phyloP scores from a whole-genome alignment of 192 early-diverging fungal genomes.

The Backusella tuberculispora region DNA sequence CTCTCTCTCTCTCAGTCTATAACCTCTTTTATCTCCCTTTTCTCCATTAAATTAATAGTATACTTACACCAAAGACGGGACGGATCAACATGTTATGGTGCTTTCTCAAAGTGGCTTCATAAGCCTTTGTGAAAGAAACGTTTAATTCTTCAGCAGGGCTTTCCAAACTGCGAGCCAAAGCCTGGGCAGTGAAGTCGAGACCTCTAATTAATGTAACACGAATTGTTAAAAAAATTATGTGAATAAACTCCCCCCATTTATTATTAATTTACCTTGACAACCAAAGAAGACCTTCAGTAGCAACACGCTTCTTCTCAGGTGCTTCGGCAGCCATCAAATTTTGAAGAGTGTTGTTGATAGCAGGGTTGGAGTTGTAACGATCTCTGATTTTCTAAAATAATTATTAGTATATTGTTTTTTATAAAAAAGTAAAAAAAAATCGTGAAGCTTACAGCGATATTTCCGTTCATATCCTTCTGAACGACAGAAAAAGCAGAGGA shows the following conservation, averaged over 20 bases:
- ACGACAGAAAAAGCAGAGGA: constrained; percentile 82
- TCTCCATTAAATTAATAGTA: background rate
- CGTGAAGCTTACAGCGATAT: constrained; percentile 70
- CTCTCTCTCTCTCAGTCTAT: background rate
- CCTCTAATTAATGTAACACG: constrained; percentile 52
- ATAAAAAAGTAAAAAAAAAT: background rate
- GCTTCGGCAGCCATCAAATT: constrained; percentile 76
- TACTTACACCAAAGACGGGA: constrained; percentile 66
- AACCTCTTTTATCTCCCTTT: background rate
- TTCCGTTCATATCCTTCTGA: constrained; percentile 91
- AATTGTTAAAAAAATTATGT: background rate
- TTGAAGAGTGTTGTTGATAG: constrained; percentile 77
- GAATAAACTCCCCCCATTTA: background rate
- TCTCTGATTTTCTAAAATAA: constrained; percentile 77
- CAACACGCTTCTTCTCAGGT: constrained; percentile 79
- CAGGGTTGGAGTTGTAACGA: constrained; percentile 70
- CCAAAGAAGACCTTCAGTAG: constrained; percentile 94
- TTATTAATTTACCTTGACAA: constrained; percentile 70
- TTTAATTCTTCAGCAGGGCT: constrained; percentile 63
- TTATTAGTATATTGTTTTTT: constrained; percentile 16
- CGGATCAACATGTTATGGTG: constrained; percentile 73
- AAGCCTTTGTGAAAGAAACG: constrained; percentile 74
- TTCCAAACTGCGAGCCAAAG: constrained; percentile 61
- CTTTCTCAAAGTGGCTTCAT: constrained; percentile 69
- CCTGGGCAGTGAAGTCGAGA: constrained; percentile 77